Percentiles rank a stretch among this genome's conserved stretches.
These are phyloP conservation scores for Camelina laxa DNA, from an alignment of 345 rosid species.

Conservation along the genomic window DNA sequence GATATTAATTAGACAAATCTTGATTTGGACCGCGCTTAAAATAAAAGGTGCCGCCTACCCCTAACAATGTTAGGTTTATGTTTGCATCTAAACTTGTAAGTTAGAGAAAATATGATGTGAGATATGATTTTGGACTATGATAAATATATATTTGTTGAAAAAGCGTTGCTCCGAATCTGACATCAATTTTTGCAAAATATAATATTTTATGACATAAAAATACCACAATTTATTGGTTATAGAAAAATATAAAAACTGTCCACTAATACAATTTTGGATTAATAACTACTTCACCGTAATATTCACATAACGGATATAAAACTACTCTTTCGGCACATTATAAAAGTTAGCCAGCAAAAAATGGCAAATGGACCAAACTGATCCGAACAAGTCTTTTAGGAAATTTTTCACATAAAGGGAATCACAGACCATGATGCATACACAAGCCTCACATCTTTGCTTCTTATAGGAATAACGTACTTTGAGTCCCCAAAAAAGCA, in stretches of 20 bases:
- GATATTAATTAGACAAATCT: not conserved
- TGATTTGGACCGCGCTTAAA: not conserved
- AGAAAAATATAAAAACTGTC: too few species aligned
- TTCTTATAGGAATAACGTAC: constrained; percentile 61
- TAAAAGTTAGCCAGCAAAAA: not conserved
- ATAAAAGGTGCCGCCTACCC: not conserved
- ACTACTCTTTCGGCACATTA: not conserved
- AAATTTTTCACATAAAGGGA: constrained; percentile 37
- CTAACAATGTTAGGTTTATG: not conserved
- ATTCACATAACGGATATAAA: not conserved
- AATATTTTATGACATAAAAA: too few species aligned
- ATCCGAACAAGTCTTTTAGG: constrained; percentile 37
- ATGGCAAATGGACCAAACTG: constrained; percentile 35
- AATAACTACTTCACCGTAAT: not conserved
- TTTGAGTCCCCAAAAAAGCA: constrained; percentile 53
- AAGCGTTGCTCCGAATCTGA: not conserved
- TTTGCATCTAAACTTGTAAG: not conserved
- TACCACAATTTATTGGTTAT: not conserved
- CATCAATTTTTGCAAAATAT: too few species aligned
- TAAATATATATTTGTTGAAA: too few species aligned
- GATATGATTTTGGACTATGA: not conserved
- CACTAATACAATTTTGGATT: not conserved
- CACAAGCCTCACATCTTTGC: constrained; percentile 51
- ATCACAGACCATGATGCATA: constrained; percentile 44
- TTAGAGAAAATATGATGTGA: not conserved